Evolutionary conservation across 2,329 filamentous ascomycete species (phyloP).

Genomic region (Leptoxyphium fumago): DNA sequence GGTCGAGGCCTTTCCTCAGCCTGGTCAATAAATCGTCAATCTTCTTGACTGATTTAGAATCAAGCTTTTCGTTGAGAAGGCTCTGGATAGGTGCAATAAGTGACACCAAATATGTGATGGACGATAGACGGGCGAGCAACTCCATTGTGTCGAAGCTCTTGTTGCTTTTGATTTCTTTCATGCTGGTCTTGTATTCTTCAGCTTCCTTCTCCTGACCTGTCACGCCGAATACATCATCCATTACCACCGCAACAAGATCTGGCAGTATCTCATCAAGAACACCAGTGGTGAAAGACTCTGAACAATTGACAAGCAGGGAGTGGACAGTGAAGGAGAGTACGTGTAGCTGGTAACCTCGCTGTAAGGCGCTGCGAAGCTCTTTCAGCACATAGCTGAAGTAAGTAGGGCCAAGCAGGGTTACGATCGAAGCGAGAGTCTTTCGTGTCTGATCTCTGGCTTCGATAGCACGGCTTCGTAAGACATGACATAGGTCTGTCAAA

Average conservation of each 20-base stretch:
- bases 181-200: conserved; percentile 84
- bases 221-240: conserved; percentile 94
- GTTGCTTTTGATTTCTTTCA: conserved; percentile 95
- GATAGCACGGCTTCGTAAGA: conserved; percentile 74
- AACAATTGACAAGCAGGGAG: conserved; percentile 65
- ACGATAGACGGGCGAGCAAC: conserved; percentile 69
- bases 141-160: conserved; percentile 98
- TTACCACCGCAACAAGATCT: conserved; percentile 67
- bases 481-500: conserved; percentile 82
- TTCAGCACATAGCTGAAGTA: conserved; percentile 91
- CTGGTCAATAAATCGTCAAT: conserved; percentile 78
- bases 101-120: conserved; percentile 56
- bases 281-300: conserved; percentile 60
- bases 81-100: conserved; percentile 66
- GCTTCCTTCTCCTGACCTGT: conserved; percentile 94
- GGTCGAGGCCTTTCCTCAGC: conserved; percentile 66
- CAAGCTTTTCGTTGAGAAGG: conserved; percentile 70
- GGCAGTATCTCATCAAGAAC: conserved; percentile 79
- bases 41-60: conserved; percentile 70
- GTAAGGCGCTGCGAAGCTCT: conserved; percentile 69
- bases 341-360: conserved; percentile 81
- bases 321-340: conserved; percentile 92
- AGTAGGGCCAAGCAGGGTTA: conserved; percentile 60
- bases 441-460: conserved; percentile 84
- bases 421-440: conserved; percentile 74